These are phyloP conservation scores for Dictyostelium firmibasis DNA, from an alignment of 78 protist genomes.

Conservation along the genomic window DNA sequence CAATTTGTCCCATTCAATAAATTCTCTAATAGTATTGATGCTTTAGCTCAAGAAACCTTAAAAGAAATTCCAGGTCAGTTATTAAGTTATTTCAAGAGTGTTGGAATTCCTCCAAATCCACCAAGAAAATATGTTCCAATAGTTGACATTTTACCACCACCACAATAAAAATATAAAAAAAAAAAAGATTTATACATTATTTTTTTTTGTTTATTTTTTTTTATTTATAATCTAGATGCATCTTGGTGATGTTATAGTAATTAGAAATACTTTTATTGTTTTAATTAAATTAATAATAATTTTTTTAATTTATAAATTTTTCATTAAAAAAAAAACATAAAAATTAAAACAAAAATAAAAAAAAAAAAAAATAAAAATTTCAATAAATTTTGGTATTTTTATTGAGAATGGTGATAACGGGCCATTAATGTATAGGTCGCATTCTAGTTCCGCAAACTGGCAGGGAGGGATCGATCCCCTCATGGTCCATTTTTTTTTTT, in stretches of 20 bases:
- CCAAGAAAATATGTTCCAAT: background rate
- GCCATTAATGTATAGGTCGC: background rate
- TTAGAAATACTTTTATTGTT: too few relatives aligned
- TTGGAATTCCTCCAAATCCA: slow-evolving; percentile 25
- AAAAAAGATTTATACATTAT: too few relatives aligned
- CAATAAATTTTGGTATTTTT: too few relatives aligned
- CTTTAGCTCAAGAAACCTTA: slow-evolving; percentile 63
- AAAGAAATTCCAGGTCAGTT: slow-evolving; percentile 81
- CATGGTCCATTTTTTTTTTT: background rate
- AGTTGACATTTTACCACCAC: background rate
- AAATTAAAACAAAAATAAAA: too few relatives aligned
- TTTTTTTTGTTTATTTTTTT: too few relatives aligned
- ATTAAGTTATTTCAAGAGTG: background rate
- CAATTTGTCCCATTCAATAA: slow-evolving; percentile 87
- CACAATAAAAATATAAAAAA: background rate
- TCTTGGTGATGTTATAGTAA: too few relatives aligned
- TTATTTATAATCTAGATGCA: too few relatives aligned
- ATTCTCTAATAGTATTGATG: background rate
- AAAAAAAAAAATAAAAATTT: too few relatives aligned
- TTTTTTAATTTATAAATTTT: too few relatives aligned
- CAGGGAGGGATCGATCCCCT: background rate
- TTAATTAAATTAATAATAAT: too few relatives aligned
- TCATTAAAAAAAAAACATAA: too few relatives aligned
- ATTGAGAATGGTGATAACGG: background rate
- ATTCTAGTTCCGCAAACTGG: background rate